A percentile compares a stretch with the other conserved stretches of the same genome.
These are phyloP conservation scores for Hypocrella siamensis DNA, from an alignment of 2,329 filamentous ascomycete genomes.

Conservation along the genomic window DNA sequence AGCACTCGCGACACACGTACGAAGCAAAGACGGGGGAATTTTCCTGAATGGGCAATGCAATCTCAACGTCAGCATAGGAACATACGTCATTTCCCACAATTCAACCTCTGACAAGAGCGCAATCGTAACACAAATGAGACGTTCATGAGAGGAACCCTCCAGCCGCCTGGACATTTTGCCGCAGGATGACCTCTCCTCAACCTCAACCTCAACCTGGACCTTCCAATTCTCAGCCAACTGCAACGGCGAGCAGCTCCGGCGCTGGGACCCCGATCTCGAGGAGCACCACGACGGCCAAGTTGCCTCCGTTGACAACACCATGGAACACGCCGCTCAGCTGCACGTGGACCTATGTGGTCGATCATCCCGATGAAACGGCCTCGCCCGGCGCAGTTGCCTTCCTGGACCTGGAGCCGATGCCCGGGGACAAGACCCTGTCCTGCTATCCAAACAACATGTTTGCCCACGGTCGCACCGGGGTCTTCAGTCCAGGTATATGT, in stretches of 20 bases:
- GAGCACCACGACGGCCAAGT: constrained; percentile 6
- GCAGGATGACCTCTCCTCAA: constrained; percentile 2
- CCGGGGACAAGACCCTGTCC: constrained; percentile 20
- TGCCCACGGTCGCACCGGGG: constrained; percentile 17
- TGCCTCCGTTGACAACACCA: constrained; percentile 21
- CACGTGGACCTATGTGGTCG: constrained; percentile 22
- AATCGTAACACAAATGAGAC: too few relatives aligned
- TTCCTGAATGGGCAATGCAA: too few relatives aligned
- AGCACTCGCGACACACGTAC: too few relatives aligned
- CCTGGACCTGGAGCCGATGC: constrained; percentile 19
- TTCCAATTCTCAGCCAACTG: constrained; percentile 4
- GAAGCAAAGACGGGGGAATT: too few relatives aligned
- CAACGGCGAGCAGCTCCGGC: constrained; percentile 2
- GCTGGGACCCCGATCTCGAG: neutral
- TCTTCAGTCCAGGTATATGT: constrained; percentile 23
- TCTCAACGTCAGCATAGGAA: too few relatives aligned
- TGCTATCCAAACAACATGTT: constrained; percentile 27
- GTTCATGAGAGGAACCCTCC: too few relatives aligned
- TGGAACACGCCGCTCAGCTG: constrained; percentile 20
- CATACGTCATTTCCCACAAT: too few relatives aligned
- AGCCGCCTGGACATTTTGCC: neutral
- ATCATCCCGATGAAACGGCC: constrained; percentile 9
- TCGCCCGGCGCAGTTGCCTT: constrained; percentile 17
- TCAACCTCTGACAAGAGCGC: too few relatives aligned
- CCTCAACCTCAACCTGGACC: constrained; percentile 1